phyloP scores from a whole-genome alignment of 31 red algal species.

The Bonnemaisonia californica region DNA sequence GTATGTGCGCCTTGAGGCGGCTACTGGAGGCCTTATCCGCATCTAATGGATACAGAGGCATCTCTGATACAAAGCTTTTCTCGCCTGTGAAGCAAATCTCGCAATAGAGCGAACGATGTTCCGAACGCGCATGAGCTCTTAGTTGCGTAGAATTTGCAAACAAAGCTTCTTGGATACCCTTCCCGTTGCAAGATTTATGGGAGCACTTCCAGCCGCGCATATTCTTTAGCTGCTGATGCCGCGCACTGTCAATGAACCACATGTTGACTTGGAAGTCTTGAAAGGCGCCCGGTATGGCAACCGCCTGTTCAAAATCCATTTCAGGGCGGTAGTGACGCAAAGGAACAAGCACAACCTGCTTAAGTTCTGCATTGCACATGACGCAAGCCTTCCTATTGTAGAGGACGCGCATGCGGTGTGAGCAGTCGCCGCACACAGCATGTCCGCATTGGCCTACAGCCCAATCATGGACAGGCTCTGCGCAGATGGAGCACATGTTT shows the following conservation, averaged over 20 bases:
- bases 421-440: conserved; percentile 79
- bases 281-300: conserved; percentile 45
- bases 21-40: conserved; percentile 37
- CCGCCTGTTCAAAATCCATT: conserved; percentile 33
- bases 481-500: conserved; percentile 67
- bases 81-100: conserved; percentile 63
- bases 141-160: conserved; percentile 56
- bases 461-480: conserved; percentile 57
- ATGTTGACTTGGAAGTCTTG: conserved; percentile 65
- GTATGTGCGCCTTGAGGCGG: conserved; percentile 48
- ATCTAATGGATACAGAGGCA: conserved; percentile 70
- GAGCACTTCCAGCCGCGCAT: conserved; percentile 69
- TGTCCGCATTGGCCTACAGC: conserved; percentile 81
- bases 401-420: conserved; percentile 82
- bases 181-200: conserved; percentile 40
- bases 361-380: conserved; percentile 70
- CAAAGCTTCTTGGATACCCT: conserved; percentile 6
- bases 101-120: conserved; percentile 53
- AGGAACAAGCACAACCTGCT: conserved; percentile 69
- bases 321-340: conserved; percentile 16
- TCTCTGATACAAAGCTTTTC: conserved; percentile 69
- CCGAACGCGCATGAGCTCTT: conserved; percentile 38
- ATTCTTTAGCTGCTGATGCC: conserved; percentile 53
- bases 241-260: conserved; percentile 57
- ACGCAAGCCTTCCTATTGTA: conserved; percentile 75